Percentiles rank a stretch among this genome's conserved stretches.
phyloP scores from a whole-genome alignment of 2,329 filamentous ascomycete genomes.

The Clarireedia hainanense region DNA sequence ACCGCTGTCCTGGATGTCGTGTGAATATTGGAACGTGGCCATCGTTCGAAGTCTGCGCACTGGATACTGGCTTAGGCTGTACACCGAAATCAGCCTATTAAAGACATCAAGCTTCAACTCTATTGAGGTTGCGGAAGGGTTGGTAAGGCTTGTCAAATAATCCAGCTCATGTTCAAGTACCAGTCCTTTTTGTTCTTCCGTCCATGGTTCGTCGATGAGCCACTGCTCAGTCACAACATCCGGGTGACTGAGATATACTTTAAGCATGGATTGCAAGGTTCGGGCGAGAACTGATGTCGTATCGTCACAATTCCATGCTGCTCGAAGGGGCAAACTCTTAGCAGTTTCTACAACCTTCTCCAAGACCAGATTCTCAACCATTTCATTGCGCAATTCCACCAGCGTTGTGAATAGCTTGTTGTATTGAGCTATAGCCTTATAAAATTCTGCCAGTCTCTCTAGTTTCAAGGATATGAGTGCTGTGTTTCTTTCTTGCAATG shows the following conservation, averaged over 20 bases:
- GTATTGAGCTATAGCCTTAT: conserved; percentile 42
- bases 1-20: not conserved
- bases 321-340: conserved; percentile 39
- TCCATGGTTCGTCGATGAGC: conserved; percentile 21
- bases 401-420: conserved; percentile 53
- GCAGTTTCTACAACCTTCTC: conserved; percentile 44
- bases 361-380: conserved; percentile 52
- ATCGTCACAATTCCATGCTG: conserved; percentile 46
- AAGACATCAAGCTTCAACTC: conserved; percentile 20
- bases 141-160: conserved; percentile 28
- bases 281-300: conserved; percentile 48
- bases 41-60: conserved; percentile 26
- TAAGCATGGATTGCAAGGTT: conserved; percentile 51
- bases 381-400: conserved; percentile 50
- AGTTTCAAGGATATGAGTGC: conserved; percentile 57
- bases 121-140: conserved; percentile 6
- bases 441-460: conserved; percentile 57
- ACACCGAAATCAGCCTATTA: conserved; percentile 20
- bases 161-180: conserved; percentile 54
- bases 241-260: conserved; percentile 50
- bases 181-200: conserved; percentile 46
- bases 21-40: conserved; percentile 15
- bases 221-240: conserved; percentile 44
- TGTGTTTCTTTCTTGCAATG: conserved; percentile 46
- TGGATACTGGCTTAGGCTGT: conserved; percentile 23